A percentile compares a stretch with the other conserved stretches of the same genome.
phyloP scores from a whole-genome alignment of 2,329 filamentous ascomycete genomes.

The Fusarium sp. region DNA sequence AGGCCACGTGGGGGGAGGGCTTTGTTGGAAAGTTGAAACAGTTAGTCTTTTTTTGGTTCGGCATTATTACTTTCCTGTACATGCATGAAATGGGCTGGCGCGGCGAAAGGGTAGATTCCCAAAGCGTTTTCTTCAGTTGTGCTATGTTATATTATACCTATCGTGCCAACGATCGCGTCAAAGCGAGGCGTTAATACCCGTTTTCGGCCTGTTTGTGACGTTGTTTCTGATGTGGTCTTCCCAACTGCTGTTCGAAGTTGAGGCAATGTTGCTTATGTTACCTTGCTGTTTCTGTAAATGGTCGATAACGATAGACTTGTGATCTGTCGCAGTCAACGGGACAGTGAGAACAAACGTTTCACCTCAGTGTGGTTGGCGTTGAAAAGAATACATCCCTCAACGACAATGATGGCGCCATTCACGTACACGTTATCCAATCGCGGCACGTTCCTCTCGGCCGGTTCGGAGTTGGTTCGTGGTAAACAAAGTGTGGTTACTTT shows the following conservation, averaged over 20 bases:
- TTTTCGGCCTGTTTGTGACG: neutral
- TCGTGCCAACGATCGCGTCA: constrained; percentile 18
- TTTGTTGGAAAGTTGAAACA: constrained; percentile 25
- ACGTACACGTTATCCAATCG: constrained; percentile 1
- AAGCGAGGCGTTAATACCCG: constrained; percentile 20
- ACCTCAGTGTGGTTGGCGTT: neutral
- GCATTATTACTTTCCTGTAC: constrained; percentile 26
- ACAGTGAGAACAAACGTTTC: constrained; percentile 3
- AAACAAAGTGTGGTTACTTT: constrained; percentile 16
- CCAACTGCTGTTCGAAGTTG: neutral
- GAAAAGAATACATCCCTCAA: neutral
- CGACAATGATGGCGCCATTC: neutral
- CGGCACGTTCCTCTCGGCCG: constrained; percentile 9
- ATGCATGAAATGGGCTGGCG: constrained; percentile 44
- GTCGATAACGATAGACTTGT: neutral
- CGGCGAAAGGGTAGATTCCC: constrained; percentile 45
- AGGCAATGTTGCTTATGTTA: neutral
- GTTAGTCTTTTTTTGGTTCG: constrained; percentile 21
- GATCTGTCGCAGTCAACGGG: neutral
- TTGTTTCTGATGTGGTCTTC: neutral
- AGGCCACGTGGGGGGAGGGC: constrained; percentile 4
- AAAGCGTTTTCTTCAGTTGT: constrained; percentile 43
- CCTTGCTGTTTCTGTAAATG: neutral
- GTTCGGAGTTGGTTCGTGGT: constrained; percentile 5
- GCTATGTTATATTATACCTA: constrained; percentile 38